Evolutionary conservation across 306 rosid genomes (phyloP), one percentile per base, ranked within the genome.

Genomic region (Betula pendula): DNA sequence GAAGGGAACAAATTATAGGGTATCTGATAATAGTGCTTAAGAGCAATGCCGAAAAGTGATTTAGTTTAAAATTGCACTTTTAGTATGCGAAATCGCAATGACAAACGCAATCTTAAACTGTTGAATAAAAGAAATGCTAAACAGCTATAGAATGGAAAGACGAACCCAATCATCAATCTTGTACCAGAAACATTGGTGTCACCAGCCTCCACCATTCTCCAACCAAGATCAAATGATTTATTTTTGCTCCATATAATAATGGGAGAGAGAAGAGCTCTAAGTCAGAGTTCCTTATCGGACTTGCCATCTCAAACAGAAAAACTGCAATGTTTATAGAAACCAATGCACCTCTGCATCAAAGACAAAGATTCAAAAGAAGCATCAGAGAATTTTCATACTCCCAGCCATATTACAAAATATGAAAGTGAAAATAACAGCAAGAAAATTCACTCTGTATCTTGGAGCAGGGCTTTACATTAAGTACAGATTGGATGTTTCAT

Each of bases 161-260:
- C 93, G 70, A 85, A 92, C 95, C 97, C 86, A 94, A 50, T 81
- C 82, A 76, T 85, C 88, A 84, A 84, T 80, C 81, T 77, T 92
- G 98, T 92, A 94, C 98, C 98, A 94, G 98, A 94, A 94, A 94
- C 96, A 94, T 92, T 71, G 98, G 98, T 76, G 97, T 94, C 51
- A 92, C 81, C 45, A 94, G 98, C 92, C 98, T 87, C 98, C 98
- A 94, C 98, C 98, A 92, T 80, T 94, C 95, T 88, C 98, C 97
- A 15, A 86, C 84, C 77, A 90, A 11, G 87, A 94, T 94, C 84
- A 92, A 81, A 49, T 92, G 70, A 60, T 92, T 94, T 75, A 94
- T 88, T 91, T 94, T 94, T 55, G 97, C 97, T 55, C 98, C 98
- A 63, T 90, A 94, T 16, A 94, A 75, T 24, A 83, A 74, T 9